Evolutionary conservation across 768 basidiomycete species (phyloP), one percentile per base, ranked within the genome.

Genomic region (Termitomyces sp.): DNA sequence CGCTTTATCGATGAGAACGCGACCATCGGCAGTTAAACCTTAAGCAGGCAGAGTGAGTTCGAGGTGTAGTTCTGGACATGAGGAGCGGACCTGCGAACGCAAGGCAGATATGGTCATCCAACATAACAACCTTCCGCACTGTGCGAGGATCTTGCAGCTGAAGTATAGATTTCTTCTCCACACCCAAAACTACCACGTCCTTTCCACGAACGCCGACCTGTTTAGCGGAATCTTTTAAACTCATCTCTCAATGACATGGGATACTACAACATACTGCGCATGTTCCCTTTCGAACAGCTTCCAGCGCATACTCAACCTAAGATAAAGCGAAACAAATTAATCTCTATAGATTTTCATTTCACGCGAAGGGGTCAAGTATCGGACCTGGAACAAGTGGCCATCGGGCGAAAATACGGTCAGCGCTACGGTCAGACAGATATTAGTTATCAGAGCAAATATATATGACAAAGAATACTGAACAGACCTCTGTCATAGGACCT

Each of bases 401-500:
- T 98, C 97, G 58, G 96, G 96, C 43, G 95, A 97, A 82, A 97
- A 96, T 70, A 96, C 94, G 62, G 96, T 98, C 62, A 98, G 87
- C 47, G 95, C 95, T 97, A 55, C 27, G 33, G 8, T 3, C 30
- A 13, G 16, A 37, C 4, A 53, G 10, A 32, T 56, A 12, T 47
- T 57, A 18, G 42, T 42, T 7, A 20, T 52, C 6, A 34, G 27
- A 36, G 2, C 20, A 32, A 22, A 10, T 32, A n/a, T 42, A 43
- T n/a, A 40, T 48, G 36, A 6, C 33, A 32, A 36, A 14, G 2
- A 55, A 44, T 46, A 26, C 10, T 42, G 33, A 16, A 27, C 79
- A 47, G 69, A 94, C 94, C 95, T 85, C 95, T 89, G 86, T 97
- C 95, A 79, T 97, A 97, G 34, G 93, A 95, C 80, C 95, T 90